Evolutionary conservation across 345 rosid species (phyloP), one percentile per base, ranked within the genome.

Genomic region (Carallia brachiata): DNA sequence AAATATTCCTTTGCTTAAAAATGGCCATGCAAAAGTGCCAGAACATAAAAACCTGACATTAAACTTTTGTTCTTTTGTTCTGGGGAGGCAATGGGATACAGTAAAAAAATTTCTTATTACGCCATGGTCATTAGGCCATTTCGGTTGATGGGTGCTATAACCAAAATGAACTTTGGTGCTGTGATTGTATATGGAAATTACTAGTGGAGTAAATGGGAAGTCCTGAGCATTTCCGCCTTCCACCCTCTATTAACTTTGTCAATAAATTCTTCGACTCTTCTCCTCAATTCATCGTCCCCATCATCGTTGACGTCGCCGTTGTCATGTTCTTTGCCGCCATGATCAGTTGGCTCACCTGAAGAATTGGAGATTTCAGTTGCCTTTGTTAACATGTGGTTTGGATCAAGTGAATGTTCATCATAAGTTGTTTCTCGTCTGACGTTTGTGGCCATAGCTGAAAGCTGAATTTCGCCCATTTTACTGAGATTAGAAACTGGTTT

Each of bases 231-330:
- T 70, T 92, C 95, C 61, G 70, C 79, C 62, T 65, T 82, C 95
- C 96, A 85, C 75, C 79, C 86, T 36, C 73, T 75, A 52, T 84
- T 86, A 32, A 87, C 83, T 61, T 87, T 85, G 19, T 69, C 69
- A 19, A 87, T 90, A 48, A 90, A 87, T 59, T 86, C 89, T 71
- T 88, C 96, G 4, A 78, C 78, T 75, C 88, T 78, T 84, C 74
- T 87, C 63, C 82, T 75, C 63, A 88, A 75, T 70, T 84, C 82
- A 70, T 88, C 80, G 0, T 79, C 67, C 0, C 64, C 77, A 27
- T 68, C 78, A 12, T 76, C 82, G 0, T 2, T 18, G 10, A 70
- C 73, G 0, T 6, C 19, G 10, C 61, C 44, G 18, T 60, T 50
- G 12, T 23, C 36, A 8, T 48, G 15, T 0, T 62, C 4, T 34